These are phyloP conservation scores for Elongisporangium anandrum DNA, from an alignment of 352 stramenopile genomes.

Conservation along the genomic window DNA sequence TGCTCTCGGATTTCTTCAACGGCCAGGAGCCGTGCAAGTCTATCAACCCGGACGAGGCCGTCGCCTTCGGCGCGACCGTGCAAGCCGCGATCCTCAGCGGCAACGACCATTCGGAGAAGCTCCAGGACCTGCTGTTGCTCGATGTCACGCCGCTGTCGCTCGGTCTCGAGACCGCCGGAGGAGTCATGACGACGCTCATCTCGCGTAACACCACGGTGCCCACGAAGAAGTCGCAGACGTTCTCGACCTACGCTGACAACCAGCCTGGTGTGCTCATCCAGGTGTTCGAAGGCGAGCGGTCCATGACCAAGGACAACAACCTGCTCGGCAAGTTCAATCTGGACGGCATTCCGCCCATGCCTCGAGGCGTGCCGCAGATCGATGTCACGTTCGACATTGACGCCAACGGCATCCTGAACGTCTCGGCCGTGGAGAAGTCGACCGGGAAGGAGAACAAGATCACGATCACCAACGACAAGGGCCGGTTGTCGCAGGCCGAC, in stretches of 20 bases:
- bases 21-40: conserved; percentile 67
- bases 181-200: conserved; percentile 89
- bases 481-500: no score
- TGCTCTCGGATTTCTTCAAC: conserved; percentile 62
- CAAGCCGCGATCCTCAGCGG: conserved; percentile 57
- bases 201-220: conserved; percentile 84
- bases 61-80: conserved; percentile 74
- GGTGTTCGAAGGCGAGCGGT: conserved; percentile 90
- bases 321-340: conserved; percentile 87
- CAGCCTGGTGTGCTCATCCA: conserved; percentile 84
- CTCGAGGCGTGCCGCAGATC: conserved; percentile 84
- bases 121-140: conserved; percentile 81
- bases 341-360: conserved; percentile 81
- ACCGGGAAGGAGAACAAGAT: conserved; percentile 97
- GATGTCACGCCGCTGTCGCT: no score
- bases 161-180: no score
- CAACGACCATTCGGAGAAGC: conserved; percentile 77
- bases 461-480: conserved; percentile 98
- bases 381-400: conserved; percentile 89
- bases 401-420: no score
- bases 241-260: no score
- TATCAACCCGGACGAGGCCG: conserved; percentile 81
- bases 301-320: conserved; percentile 93
- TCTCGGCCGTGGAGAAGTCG: conserved; percentile 90
- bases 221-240: conserved; percentile 82